Percentiles rank a stretch among this genome's conserved stretches.
Evolutionary conservation across 805 yeast species (phyloP).

Genomic region (Pichia thaimueangensis): DNA sequence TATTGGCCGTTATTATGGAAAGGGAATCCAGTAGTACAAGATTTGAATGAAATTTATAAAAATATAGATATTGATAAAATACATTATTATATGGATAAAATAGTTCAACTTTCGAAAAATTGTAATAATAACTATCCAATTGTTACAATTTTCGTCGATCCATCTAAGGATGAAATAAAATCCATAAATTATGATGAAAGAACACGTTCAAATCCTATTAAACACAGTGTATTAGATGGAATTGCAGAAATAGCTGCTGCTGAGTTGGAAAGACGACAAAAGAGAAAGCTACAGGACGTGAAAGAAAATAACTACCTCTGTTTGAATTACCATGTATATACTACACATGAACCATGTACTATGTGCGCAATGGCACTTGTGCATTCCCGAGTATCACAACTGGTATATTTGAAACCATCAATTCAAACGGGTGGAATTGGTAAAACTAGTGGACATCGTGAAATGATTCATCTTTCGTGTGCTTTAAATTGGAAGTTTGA

Average conservation of each 20-base stretch:
- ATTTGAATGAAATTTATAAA: conserved; percentile 40
- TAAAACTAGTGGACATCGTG: conserved; percentile 54
- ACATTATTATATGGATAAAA: conserved; percentile 24
- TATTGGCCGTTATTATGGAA: conserved; percentile 94
- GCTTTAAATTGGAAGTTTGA: conserved; percentile 85
- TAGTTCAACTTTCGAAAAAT: conserved; percentile 18
- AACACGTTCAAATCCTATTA: conserved; percentile 41
- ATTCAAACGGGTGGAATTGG: conserved; percentile 48
- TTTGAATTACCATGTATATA: conserved; percentile 67
- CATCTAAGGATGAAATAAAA: conserved; percentile 36
- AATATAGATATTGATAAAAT: conserved; percentile 41
- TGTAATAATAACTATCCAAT: conserved; percentile 32
- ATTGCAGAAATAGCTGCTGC: conserved; percentile 54
- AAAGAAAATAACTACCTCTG: conserved; percentile 53
- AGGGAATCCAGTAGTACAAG: conserved; percentile 79
- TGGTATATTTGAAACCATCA: conserved; percentile 53
- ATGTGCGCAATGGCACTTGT: conserved; percentile 97
- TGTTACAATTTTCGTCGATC: conserved; percentile 60
- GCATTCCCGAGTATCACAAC: conserved; percentile 74
- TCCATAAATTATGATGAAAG: conserved; percentile 38
- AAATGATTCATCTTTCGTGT: conserved; percentile 67
- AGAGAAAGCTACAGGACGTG: conserved; percentile 4
- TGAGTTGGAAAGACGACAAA: conserved; percentile 39
- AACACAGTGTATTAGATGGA: conserved; percentile 73
- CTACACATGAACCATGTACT: conserved; percentile 93